Conservation (phyloP, 1,139 yeast genomes). For the Candida sojae region DNA sequence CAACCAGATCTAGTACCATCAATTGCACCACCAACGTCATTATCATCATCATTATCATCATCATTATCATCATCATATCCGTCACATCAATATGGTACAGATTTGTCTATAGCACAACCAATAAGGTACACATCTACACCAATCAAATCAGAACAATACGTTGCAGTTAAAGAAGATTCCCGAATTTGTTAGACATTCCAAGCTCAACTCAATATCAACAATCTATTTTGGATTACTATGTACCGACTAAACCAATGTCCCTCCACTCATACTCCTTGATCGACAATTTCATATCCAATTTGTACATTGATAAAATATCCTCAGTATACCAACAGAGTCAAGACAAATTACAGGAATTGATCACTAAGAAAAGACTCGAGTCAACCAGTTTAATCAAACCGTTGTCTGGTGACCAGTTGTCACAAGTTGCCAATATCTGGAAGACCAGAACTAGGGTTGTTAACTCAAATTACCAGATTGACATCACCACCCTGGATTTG, state of each 20-base stretch:
- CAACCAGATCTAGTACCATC: too few relatives aligned
- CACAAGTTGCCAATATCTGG: constrained; percentile 28
- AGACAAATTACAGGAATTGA: constrained; percentile 16
- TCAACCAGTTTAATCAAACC: constrained; percentile 14
- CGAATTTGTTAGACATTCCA: constrained; percentile 2
- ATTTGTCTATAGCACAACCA: constrained; percentile 14
- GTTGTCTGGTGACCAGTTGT: constrained; percentile 19
- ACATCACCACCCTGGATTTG: constrained; percentile 66
- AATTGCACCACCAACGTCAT: too few relatives aligned
- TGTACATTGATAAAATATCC: constrained; percentile 18
- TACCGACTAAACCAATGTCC: constrained; percentile 19
- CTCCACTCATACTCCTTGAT: constrained; percentile 17
- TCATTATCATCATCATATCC: neutral
- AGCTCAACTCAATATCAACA: constrained; percentile 14
- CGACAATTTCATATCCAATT: constrained; percentile 19
- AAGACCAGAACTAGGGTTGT: constrained; percentile 18
- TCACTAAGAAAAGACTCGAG: constrained; percentile 20
- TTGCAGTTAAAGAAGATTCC: neutral
- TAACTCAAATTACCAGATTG: constrained; percentile 46
- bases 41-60: too few relatives aligned
- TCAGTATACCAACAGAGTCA: constrained; percentile 15
- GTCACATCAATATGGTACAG: constrained; percentile 14
- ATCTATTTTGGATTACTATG: constrained; percentile 19
- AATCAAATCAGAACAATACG: too few relatives aligned
- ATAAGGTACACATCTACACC: neutral